Evolutionary conservation across 768 basidiomycete genomes (phyloP), one percentile per base, ranked within the genome.

Genomic region (Xanthoconium purpureum): DNA sequence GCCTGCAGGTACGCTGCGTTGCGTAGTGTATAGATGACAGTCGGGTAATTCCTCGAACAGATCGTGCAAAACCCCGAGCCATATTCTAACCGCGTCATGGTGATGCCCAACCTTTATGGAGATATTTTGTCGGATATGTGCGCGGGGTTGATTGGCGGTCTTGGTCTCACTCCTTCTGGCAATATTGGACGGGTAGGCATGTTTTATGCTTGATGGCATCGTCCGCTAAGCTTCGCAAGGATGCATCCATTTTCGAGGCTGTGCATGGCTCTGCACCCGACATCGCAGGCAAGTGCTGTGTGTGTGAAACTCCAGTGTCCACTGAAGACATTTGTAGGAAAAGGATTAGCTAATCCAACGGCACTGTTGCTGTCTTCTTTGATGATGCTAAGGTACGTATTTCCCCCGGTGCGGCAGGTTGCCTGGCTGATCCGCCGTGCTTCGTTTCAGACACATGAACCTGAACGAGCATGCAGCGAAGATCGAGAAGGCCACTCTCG

Each of bases 251-350:
- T 73, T 99, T 98, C 65, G 97, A 99, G 77, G 97, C 97, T 59
- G 97, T 99, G 12, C 97, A 99, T 75, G 97, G 97, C 54, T 98
- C 95, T 18, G 97, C 97, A 8, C 96, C 97, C n/a, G 97, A 98
- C 73, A 99, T 98, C 70, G 96, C 92, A 62, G 95, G 92, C 78
- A 76, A 69, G 78, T 75, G 58, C 48, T 9, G 37, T 47, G 35
- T 45, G 52, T 36, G 18, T 33, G 28, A 36, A 39, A 38, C 32
- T 33, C 13, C 3, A 52, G 42, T 8, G 35, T 32, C n/a, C 30
- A 43, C 59, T 56, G 54, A 60, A 28, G 8, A 39, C 29, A 42
- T 56, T 52, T 54, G 45, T 53, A 89, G 89, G 91, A 67, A 91
- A 93, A 70, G 92, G 92, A 60, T 78, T 94, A 63, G 96, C 97